Base-by-base conservation (phyloP, 2,329 filamentous ascomycete species). In the Epicoccum nigrum region DNA sequence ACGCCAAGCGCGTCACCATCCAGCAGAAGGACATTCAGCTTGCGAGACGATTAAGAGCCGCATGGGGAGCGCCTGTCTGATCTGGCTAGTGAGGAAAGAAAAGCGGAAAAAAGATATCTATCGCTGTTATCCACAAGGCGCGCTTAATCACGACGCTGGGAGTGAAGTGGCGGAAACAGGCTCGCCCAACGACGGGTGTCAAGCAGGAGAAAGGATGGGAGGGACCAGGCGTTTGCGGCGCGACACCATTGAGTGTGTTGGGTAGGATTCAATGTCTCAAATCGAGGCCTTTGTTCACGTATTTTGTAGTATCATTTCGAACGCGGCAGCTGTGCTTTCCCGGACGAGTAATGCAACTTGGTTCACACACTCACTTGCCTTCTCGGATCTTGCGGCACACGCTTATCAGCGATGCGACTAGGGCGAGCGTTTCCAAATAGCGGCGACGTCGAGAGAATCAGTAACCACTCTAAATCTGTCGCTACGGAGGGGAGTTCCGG, bases 1-100 rank as follows among this genome's bases (percentile, higher is more conserved):
- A 97, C 81, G 93, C 94, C 80, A 97, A 97, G 87, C 92, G 94
- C 82, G 94, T 97, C 74, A 97, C 93, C 73, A 97, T 97, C 79
- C 93, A 93, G 79, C 87, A 87, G 74, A 97, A 97, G 84, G 93
- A 97, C 71, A 97, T 97, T 75, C 93, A 97, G 81, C 86, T 97
- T 42, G 92, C 93, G 71, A 89, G 94, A 67, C 90, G 94, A 72
- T 90, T 99, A 74, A 90, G 94, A 72, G 94, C 94, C 65, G 92
- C 74, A 7, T 79, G 76, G 76, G 77, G 77, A 7, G 74, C 60
- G 9, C 68, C 68, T 1, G 68, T 72, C 7, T 72, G 38, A 42
- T 38, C 2, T 5, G 7, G 35, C 20, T 17, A 19, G 7, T 2
- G 12, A 17, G 2, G 11, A 8, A 8, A n/a, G 17, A 13, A 20